Base-by-base conservation (phyloP, 306 rosid genomes). In the Gynostemma pentaphyllum region DNA sequence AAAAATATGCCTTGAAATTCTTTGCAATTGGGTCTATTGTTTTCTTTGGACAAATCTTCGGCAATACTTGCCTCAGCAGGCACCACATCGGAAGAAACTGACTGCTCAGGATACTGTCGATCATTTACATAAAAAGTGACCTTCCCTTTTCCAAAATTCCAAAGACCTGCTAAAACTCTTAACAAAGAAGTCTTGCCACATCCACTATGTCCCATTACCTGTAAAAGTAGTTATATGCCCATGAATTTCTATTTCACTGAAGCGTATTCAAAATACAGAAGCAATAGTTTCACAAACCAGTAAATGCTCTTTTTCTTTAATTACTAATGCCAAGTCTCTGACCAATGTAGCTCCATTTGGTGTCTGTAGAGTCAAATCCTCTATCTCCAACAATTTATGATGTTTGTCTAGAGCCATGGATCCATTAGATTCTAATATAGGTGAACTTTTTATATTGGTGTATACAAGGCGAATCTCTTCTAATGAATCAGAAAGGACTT, bases 201-300 rank as follows among this genome's bases (percentile, higher is more conserved):
- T 68, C 96, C 96, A 49, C 99, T 92, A 18, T 94, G 96, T 61
- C 99, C 96, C 61, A 78, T 84, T 50, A 88, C 86, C 96, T 92
- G 83, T 72, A 50, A 68, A 74, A 52, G 60, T 13, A 59, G 42
- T 62, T 45, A 62, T 22, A 67, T 47, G 54, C 42, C 28, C 28
- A 45, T 60, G 72, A 64, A 70, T 12, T 26, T 48, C 62, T 23
- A 52, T 55, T 39, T 21, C 1, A 49, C 45, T 8, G 9, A 24
- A 22, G 24, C 32, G 26, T 24, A 12, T 50, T 12, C 26, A 46
- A 18, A 29, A 18, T 45, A 45, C 16, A 41, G 9, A 27, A 2
- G 55, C 39, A 15, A 55, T 27, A 19, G 51, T 15, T n/a, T 57
- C 53, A 72, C 90, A 72, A 63, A 88, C 96, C 88, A 92, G 78